phyloP scores from a whole-genome alignment of 2,329 filamentous ascomycete species.

The Dactylellina haptotyla region DNA sequence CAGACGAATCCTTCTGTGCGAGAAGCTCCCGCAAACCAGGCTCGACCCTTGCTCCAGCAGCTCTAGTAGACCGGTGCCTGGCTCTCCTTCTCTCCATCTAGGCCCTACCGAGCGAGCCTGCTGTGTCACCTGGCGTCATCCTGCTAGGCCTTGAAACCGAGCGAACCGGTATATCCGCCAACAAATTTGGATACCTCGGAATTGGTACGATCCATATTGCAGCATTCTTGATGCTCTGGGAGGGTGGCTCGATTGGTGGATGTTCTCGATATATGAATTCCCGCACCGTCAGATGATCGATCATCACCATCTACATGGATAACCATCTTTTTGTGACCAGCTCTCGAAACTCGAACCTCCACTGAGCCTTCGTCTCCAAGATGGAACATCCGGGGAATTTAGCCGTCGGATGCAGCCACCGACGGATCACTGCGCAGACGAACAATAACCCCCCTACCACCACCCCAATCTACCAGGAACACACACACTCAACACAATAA shows the following conservation, averaged over 20 bases:
- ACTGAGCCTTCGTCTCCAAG: slow-evolving; percentile 50
- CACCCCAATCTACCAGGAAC: neutral
- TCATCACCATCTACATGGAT: neutral
- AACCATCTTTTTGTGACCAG: neutral
- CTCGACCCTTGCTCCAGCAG: no score
- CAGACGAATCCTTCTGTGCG: no score
- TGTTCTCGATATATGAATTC: neutral
- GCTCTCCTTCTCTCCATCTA: no score
- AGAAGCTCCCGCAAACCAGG: neutral
- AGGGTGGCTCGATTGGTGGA: neutral
- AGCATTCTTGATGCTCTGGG: no score
- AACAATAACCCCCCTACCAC: neutral
- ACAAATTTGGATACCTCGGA: no score
- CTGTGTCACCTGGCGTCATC: no score
- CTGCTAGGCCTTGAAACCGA: no score
- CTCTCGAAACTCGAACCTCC: slow-evolving; percentile 27
- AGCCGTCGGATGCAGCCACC: slow-evolving; percentile 52
- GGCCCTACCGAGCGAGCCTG: no score
- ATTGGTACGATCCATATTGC: no score
- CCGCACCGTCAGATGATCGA: slow-evolving; percentile 21
- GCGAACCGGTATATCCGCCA: no score
- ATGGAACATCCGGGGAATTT: slow-evolving; percentile 51
- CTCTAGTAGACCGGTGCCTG: no score
- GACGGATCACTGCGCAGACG: slow-evolving; percentile 26
- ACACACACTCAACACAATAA: neutral